Evolutionary conservation across 495 filamentous ascomycete species (phyloP).

Genomic region (Trichodelitschia bisporula): DNA sequence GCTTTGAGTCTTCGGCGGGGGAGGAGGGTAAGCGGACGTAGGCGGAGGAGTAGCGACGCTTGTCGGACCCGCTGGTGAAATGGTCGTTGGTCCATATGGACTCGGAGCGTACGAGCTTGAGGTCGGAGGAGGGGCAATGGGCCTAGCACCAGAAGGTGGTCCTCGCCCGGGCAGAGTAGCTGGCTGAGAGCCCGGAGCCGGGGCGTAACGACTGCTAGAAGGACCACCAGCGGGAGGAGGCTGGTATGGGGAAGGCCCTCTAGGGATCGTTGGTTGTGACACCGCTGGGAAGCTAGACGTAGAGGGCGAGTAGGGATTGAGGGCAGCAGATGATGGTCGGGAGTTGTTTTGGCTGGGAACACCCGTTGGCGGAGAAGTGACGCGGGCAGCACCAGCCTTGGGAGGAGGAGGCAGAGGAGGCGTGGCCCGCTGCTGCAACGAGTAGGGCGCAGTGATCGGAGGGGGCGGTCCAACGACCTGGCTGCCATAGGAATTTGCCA

Average conservation of each 20-base stretch:
- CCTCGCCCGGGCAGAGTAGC: slow-evolving; percentile 3
- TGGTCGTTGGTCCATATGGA: slow-evolving; percentile 13
- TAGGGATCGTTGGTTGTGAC: slow-evolving; percentile 18
- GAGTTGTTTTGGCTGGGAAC: slow-evolving; percentile 18
- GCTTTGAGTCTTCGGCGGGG: slow-evolving; percentile 8
- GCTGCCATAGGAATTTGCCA: slow-evolving; percentile 24
- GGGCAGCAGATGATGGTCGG: slow-evolving; percentile 26
- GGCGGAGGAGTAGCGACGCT: slow-evolving; percentile 3
- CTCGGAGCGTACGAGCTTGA: slow-evolving; percentile 15
- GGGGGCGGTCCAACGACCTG: slow-evolving; percentile 14
- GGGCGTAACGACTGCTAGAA: slow-evolving; percentile 65
- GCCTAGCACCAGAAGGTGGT: slow-evolving; percentile 2
- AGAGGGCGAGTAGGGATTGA: slow-evolving; percentile 50
- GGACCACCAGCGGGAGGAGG: slow-evolving; percentile 51
- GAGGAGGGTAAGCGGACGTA: too few species aligned
- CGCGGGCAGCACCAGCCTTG: slow-evolving; percentile 23
- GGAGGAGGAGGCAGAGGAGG: slow-evolving; percentile 17
- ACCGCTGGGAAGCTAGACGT: slow-evolving; percentile 22
- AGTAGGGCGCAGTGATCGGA: slow-evolving; percentile 20
- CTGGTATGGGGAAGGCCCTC: slow-evolving; percentile 72
- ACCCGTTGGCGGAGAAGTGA: slow-evolving; percentile 25
- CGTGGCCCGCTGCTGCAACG: slow-evolving; percentile 17
- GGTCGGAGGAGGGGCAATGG: slow-evolving; percentile 9
- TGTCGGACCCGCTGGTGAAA: slow-evolving; percentile 5
- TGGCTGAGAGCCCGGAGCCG: slow-evolving; percentile 29